Percentiles rank a stretch among this genome's conserved stretches.
Evolutionary conservation across 495 filamentous ascomycete genomes (phyloP).

Genomic region (Penicillium lagena): DNA sequence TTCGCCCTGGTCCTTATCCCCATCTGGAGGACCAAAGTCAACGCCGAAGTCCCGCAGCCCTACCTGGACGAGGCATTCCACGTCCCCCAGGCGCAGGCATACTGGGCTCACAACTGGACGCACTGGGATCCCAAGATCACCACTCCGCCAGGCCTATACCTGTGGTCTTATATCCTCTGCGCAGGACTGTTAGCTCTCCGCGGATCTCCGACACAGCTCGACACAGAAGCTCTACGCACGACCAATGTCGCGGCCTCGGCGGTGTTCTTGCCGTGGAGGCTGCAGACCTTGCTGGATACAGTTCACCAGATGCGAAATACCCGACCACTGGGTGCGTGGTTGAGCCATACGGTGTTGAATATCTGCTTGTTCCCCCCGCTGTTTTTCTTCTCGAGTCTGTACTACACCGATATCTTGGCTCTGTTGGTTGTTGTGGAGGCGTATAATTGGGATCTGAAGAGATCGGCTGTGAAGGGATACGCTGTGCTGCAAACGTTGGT

Average conservation of each 20-base stretch:
- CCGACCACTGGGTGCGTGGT: conserved; percentile 29
- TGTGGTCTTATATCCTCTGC: conserved; percentile 45
- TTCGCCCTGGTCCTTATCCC: conserved; percentile 34
- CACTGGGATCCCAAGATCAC: conserved; percentile 96
- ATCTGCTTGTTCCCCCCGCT: conserved; percentile 81
- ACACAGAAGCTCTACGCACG: conserved; percentile 29
- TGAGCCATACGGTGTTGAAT: conserved; percentile 65
- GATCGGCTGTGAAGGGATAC: conserved; percentile 6
- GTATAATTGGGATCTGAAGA: conserved; percentile 55
- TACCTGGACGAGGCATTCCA: conserved; percentile 97
- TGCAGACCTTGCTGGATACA: conserved; percentile 33
- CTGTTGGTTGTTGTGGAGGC: conserved; percentile 56
- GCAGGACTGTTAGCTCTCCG: conserved; percentile 24
- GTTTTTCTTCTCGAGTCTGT: conserved; percentile 92
- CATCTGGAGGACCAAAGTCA: conserved; percentile 34
- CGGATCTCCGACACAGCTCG: conserved; percentile 33
- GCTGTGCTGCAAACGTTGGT: conserved; percentile 22
- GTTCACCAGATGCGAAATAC: conserved; percentile 32
- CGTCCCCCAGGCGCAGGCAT: conserved; percentile 82
- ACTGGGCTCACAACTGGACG: conserved; percentile 66
- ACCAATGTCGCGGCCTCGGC: conserved; percentile 33
- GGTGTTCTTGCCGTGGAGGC: conserved; percentile 34
- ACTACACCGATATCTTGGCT: conserved; percentile 81
- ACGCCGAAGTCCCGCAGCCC: conserved; percentile 58
- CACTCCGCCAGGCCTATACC: conserved; percentile 84